phyloP scores from a whole-genome alignment of 1,139 yeast species.

The Blastobotrys petasosporus region DNA sequence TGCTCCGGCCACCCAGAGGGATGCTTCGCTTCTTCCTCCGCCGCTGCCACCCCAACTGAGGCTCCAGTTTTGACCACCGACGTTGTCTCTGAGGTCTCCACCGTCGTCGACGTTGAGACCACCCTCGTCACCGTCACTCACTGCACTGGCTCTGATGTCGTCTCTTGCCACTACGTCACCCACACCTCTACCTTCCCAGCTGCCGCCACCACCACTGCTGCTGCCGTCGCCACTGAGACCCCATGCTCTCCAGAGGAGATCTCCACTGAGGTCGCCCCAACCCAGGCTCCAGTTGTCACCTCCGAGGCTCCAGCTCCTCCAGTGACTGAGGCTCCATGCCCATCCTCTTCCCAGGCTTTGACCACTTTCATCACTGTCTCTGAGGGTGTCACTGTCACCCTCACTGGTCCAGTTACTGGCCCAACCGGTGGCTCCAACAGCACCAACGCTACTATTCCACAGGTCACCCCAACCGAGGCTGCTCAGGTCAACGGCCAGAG shows the following conservation, averaged over 20 bases:
- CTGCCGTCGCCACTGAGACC: constrained; percentile 5
- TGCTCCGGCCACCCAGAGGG: constrained; percentile 21
- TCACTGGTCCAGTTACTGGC: constrained; percentile 18
- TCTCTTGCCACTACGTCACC: constrained; percentile 24
- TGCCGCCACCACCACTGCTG: constrained; percentile 13
- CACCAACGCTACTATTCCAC: constrained; percentile 14
- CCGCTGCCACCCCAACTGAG: constrained; percentile 6
- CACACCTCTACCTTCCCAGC: constrained; percentile 14
- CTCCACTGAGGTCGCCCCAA: constrained; percentile 8
- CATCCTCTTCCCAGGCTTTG: not conserved
- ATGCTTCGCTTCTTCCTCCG: constrained; percentile 12
- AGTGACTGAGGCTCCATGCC: constrained; percentile 3
- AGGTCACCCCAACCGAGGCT: constrained; percentile 8
- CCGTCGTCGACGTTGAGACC: constrained; percentile 15
- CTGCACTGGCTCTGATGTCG: constrained; percentile 25
- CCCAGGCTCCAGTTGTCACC: constrained; percentile 1
- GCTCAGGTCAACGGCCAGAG: constrained; percentile 22
- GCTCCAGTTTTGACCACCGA: constrained; percentile 12
- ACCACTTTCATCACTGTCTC: constrained; percentile 29
- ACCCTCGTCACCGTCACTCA: constrained; percentile 17
- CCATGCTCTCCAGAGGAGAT: constrained; percentile 11
- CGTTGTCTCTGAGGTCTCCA: constrained; percentile 16
- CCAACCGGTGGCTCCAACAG: constrained; percentile 15
- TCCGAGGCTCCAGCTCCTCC: constrained; percentile 14
- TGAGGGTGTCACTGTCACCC: constrained; percentile 29